These are phyloP conservation scores for Lentinula edodes DNA, from an alignment of 768 basidiomycete species.

Conservation along the genomic window DNA sequence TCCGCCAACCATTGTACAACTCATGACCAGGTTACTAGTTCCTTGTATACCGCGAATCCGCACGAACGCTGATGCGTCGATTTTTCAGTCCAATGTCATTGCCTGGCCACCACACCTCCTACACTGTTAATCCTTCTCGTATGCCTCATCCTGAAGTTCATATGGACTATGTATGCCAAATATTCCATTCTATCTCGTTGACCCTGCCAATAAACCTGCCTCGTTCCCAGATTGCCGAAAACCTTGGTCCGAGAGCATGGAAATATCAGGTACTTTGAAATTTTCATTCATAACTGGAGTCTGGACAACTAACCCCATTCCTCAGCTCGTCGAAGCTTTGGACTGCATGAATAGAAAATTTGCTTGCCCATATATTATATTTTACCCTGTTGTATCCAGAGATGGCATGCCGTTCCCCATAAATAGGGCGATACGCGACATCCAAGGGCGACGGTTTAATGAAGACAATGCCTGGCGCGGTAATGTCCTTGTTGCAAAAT, in stretches of 20 bases:
- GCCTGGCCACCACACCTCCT: constrained; percentile 38
- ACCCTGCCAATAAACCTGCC: not conserved
- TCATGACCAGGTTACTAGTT: constrained; percentile 61
- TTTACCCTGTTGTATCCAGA: constrained; percentile 70
- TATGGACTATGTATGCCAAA: constrained; percentile 63
- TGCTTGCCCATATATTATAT: constrained; percentile 73
- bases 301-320: constrained; percentile 11
- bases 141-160: constrained; percentile 81
- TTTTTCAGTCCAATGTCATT: constrained; percentile 35
- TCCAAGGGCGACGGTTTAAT: constrained; percentile 57
- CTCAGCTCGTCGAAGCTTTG: constrained; percentile 68
- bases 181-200: not conserved
- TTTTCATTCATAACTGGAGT: constrained; percentile 10
- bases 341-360: constrained; percentile 81
- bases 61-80: not conserved
- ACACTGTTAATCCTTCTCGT: constrained; percentile 43
- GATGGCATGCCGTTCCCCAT: constrained; percentile 80
- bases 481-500: constrained; percentile 76
- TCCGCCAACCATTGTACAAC: constrained; percentile 62
- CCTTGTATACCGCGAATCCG: not conserved
- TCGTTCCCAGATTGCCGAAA: constrained; percentile 55
- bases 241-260: constrained; percentile 63
- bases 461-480: constrained; percentile 74
- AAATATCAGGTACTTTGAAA: constrained; percentile 52
- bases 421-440: constrained; percentile 71